phyloP scores from a whole-genome alignment of 371 early-diverging fungal species.

The Batrachochytrium dendrobatidis region DNA sequence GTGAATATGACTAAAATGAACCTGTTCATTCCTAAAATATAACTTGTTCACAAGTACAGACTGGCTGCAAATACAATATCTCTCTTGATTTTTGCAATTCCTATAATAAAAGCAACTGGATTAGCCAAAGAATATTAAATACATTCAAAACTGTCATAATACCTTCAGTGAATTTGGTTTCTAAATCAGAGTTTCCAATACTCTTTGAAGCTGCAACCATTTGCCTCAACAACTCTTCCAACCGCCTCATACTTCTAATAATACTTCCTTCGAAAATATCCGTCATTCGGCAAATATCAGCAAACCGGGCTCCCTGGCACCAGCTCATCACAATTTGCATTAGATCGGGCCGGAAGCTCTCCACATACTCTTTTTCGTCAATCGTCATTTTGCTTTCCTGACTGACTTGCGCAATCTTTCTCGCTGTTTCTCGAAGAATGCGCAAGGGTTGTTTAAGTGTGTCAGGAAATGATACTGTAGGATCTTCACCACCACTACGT shows the following conservation, averaged over 20 bases:
- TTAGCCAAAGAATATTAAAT: no score
- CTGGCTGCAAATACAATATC: slow-evolving; percentile 99
- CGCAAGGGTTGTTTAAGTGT: slow-evolving; percentile 76
- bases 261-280: slow-evolving; percentile 96
- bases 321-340: slow-evolving; percentile 98
- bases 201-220: slow-evolving; percentile 91
- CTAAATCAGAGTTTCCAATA: slow-evolving; percentile 97
- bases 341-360: slow-evolving; percentile 77
- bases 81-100: slow-evolving; percentile 91
- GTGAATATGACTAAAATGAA: no score
- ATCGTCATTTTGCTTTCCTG: slow-evolving; percentile 80
- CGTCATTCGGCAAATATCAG: slow-evolving; percentile 94
- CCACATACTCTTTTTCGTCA: slow-evolving; percentile 73
- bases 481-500: slow-evolving; percentile 2
- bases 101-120: slow-evolving; percentile 7
- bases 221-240: slow-evolving; percentile 96
- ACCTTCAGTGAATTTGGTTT: slow-evolving; percentile 92
- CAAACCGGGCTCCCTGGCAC: slow-evolving; percentile 93
- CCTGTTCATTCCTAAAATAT: background rate
- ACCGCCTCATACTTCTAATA: slow-evolving; percentile 88
- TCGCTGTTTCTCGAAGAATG: slow-evolving; percentile 79
- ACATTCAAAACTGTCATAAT: background rate
- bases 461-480: slow-evolving; percentile 43
- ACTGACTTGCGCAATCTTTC: slow-evolving; percentile 79
- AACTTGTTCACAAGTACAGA: slow-evolving; percentile 70